phyloP scores from a whole-genome alignment of 768 basidiomycete genomes.

The Gloeophyllum trabeum region DNA sequence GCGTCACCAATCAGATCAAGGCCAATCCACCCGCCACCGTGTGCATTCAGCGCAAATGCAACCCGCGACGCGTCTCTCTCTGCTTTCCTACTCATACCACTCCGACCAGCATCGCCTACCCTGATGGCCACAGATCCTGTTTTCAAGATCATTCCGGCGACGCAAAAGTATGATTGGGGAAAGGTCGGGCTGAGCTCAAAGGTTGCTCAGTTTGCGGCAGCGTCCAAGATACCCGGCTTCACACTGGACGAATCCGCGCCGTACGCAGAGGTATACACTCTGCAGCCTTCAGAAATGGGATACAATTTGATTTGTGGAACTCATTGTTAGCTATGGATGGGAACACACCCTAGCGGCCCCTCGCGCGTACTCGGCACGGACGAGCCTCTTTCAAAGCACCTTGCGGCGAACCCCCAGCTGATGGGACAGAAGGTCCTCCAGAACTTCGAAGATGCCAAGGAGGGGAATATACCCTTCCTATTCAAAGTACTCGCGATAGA shows the following conservation, averaged over 20 bases:
- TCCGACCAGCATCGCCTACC: not conserved
- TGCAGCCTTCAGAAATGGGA: not conserved
- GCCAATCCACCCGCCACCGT: too few relatives aligned
- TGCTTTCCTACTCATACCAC: too few relatives aligned
- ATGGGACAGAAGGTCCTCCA: constrained; percentile 21
- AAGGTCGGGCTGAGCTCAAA: constrained; percentile 70
- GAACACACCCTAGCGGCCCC: constrained; percentile 78
- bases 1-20: too few relatives aligned
- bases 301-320: not conserved
- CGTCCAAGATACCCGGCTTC: constrained; percentile 54
- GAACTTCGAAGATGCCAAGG: constrained; percentile 7
- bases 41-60: too few relatives aligned
- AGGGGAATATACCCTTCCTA: constrained; percentile 37
- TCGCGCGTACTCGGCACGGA: constrained; percentile 40
- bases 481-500: constrained; percentile 51
- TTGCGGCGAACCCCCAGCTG: constrained; percentile 56
- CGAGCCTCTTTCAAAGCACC: constrained; percentile 40
- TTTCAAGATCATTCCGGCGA: constrained; percentile 76
- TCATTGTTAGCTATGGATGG: constrained; percentile 86
- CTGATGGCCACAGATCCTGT: constrained; percentile 21
- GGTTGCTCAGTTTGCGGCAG: constrained; percentile 76
- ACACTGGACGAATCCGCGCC: constrained; percentile 57
- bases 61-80: too few relatives aligned
- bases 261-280: constrained; percentile 78
- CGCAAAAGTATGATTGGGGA: constrained; percentile 94